Base-by-base conservation (phyloP, 352 stramenopile species). In the Phytophthora hybrid region DNA sequence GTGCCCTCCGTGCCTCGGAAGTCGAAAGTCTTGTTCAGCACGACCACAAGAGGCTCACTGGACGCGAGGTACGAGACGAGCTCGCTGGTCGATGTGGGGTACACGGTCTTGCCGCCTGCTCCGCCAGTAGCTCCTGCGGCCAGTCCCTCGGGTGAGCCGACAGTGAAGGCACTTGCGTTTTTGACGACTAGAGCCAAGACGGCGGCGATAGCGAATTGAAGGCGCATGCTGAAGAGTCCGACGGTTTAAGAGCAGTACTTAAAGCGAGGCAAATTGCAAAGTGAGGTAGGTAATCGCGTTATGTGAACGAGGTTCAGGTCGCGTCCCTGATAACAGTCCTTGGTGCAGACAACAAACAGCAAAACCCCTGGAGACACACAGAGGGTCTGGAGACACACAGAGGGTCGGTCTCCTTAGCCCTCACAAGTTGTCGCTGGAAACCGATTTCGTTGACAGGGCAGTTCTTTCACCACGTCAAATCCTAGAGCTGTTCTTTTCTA, bases 11-110 rank as follows among this genome's bases (percentile, higher is more conserved):
- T 80, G 23, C 71, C 77, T 5, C 68, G 69, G 67, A 84, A 86
- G 64, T 83, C 71, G 26, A 86, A 83, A 0, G 60, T 69, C 64
- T 84, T 76, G 63, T 70, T 77, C 26, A 87, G 66, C 26, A 85
- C 64, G 46, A 87, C 74, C 13, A 86, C 71, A n/a, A 73, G 72
- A 18, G 75, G 60, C 4, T 64, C 54, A 1, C 9, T 16, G 2
- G 37, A 59, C 10, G 75, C 59, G 11, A 85, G 69, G 61, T 74
- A 80, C 5, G 32, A 7, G 64, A 78, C 77, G 53, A 86, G 65
- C 65, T 86, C 58, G 10, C 47, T 31, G 64, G 69, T 80, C 11
- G 63, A 71, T 7, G 31, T 80, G 13, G 76, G 76, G 54, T 80
- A 80, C 29, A 81, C 69, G 7, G 68, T 57, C 6, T 55, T 66